phyloP scores from a whole-genome alignment of 768 basidiomycete species.

The Tylopilus vinaceipallidus region DNA sequence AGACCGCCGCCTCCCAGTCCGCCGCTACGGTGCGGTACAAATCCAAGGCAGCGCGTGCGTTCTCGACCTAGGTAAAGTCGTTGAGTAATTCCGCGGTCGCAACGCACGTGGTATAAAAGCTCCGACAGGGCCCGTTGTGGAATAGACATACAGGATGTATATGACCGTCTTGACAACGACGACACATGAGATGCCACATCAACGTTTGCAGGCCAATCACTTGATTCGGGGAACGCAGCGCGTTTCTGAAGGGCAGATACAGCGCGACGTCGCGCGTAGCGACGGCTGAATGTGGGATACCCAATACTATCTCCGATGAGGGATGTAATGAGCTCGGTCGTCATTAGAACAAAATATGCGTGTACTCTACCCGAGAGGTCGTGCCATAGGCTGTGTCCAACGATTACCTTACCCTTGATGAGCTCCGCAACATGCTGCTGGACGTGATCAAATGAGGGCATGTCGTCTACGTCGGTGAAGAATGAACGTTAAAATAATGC shows the following conservation, averaged over 20 bases:
- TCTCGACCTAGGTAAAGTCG: conserved; percentile 57
- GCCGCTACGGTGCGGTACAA: conserved; percentile 53
- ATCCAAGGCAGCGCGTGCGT: conserved; percentile 60
- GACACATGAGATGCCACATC: conserved; percentile 79
- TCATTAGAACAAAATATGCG: not conserved
- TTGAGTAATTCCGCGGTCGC: conserved; percentile 12
- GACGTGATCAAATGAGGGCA: conserved; percentile 57
- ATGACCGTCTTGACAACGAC: conserved; percentile 70
- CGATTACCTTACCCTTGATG: conserved; percentile 67
- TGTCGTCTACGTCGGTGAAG: conserved; percentile 27
- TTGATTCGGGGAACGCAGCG: conserved; percentile 64
- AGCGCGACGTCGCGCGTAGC: conserved; percentile 78
- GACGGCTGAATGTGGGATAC: conserved; percentile 76
- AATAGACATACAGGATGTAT: conserved; percentile 62
- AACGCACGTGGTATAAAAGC: not conserved
- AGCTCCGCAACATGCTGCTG: conserved; percentile 64
- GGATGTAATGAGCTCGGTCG: conserved; percentile 14
- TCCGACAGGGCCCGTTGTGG: not conserved
- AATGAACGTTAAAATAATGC: conserved; percentile 1
- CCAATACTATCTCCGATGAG: conserved; percentile 52
- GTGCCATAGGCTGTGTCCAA: conserved; percentile 79
- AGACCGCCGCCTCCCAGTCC: conserved; percentile 66
- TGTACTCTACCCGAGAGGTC: conserved; percentile 65
- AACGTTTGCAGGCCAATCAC: conserved; percentile 74
- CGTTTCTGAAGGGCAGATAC: conserved; percentile 76